Evolutionary conservation across 225 moss, liverwort and hornwort genomes (phyloP), one percentile per base, ranked within the genome.

Genomic region (Ulota crispa): DNA sequence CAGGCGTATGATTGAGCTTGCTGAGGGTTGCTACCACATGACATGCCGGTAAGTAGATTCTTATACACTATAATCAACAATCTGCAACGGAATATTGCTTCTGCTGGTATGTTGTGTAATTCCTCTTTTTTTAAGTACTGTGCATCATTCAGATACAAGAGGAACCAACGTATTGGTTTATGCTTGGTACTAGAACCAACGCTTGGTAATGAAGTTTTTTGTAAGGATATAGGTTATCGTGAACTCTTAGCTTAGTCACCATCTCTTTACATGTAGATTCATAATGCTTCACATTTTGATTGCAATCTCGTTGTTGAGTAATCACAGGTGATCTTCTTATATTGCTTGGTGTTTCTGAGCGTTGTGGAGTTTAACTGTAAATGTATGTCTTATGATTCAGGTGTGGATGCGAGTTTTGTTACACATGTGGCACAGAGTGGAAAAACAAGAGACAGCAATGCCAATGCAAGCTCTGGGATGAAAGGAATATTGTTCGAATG

Each of bases 1-100:
- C 72, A 89, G 91, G 68, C 89, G 95, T 59, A 83, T 95, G 87
- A 97, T 97, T 80, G 97, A 97, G 85, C 91, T 97, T 61, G 90
- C 91, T 42, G 89, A 95, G 64, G 97, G 97, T 56, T 97, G 97
- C 78, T 95, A 92, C 68, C 97, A 97, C 82, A 95, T 97, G 95
- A 97, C 95, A 23, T 97, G 97, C 91, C 90, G 94, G 97, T 97
- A 78, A 69, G 80, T 80, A 72, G 55, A 28, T 72, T 83, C 42
- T 78, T 21, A 19, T 23, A 20, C 42, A 52, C 52, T 47, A 59
- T 64, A 86, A 78, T 23, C 80, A 82, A 78, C 84, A 84, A 72
- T 88, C 86, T 30, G 76, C 80, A 34, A 43, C 21, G 9, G 23
- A 42, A 41, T 15, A 27, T 68, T 59, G 55, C 31, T 70, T 53